Evolutionary conservation across 2,329 filamentous ascomycete species (phyloP).

Genomic region (Neophaeococcomyces aloes): DNA sequence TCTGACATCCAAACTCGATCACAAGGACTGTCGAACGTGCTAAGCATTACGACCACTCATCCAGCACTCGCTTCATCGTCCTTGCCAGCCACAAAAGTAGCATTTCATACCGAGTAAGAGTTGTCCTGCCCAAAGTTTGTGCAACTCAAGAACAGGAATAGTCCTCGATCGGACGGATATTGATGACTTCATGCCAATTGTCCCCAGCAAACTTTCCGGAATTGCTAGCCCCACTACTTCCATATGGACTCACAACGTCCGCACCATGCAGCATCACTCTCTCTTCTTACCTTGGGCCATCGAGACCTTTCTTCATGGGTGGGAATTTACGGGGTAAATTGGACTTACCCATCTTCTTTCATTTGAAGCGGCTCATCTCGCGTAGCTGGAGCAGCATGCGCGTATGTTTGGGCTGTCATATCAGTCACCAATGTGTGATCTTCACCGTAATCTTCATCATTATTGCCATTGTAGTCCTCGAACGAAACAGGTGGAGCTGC

Average conservation of each 20-base stretch:
- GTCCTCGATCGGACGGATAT: too few species aligned
- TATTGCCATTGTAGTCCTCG: constrained; percentile 22
- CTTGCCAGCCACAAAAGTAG: too few species aligned
- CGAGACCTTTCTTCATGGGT: neutral
- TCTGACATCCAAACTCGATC: too few species aligned
- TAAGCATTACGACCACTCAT: too few species aligned
- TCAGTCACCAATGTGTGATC: constrained; percentile 15
- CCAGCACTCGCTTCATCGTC: too few species aligned
- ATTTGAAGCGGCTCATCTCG: constrained; percentile 46
- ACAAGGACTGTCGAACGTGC: too few species aligned
- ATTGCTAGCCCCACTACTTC: too few species aligned
- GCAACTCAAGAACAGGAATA: too few species aligned
- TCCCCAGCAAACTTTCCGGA: too few species aligned
- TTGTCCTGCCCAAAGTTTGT: too few species aligned
- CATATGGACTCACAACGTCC: neutral
- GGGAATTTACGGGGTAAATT: constrained; percentile 13
- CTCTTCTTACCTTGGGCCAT: neutral
- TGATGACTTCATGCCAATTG: too few species aligned
- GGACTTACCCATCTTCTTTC: constrained; percentile 85
- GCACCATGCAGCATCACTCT: constrained; percentile 6
- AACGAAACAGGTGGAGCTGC: constrained; percentile 25
- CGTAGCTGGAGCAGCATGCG: neutral
- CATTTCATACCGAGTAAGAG: too few species aligned
- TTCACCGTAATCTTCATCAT: constrained; percentile 20
- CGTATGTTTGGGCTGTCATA: constrained; percentile 27